Percentiles rank a stretch among this genome's conserved stretches.
Conservation (phyloP, 2,329 filamentous ascomycete species). For the Incumbomyces lentus region DNA sequence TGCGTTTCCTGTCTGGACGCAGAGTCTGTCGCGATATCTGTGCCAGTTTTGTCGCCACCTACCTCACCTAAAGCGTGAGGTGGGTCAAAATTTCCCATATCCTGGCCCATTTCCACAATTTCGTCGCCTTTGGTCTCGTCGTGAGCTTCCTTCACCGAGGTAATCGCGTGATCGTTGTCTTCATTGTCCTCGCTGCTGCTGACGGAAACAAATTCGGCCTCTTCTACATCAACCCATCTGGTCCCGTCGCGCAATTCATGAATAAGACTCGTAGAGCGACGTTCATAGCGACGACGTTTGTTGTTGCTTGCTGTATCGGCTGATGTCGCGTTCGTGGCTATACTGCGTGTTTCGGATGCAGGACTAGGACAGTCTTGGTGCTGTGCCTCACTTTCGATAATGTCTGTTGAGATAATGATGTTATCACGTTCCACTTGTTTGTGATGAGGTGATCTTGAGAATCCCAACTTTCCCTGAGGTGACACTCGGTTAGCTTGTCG, state of each 20-base stretch:
- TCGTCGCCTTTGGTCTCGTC: neutral
- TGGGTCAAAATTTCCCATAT: neutral
- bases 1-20: too few relatives aligned
- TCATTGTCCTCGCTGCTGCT: slow-evolving; percentile 2
- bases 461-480: too few relatives aligned
- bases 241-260: slow-evolving; percentile 21
- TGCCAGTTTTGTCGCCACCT: neutral
- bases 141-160: neutral
- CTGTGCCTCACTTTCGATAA: too few relatives aligned
- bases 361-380: too few relatives aligned
- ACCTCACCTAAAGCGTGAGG: neutral
- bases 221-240: slow-evolving; percentile 18
- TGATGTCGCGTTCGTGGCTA: too few relatives aligned
- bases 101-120: neutral
- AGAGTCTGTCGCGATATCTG: too few relatives aligned
- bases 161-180: neutral
- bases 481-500: too few relatives aligned
- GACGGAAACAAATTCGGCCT: slow-evolving; percentile 8
- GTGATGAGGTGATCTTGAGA: too few relatives aligned
- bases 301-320: neutral
- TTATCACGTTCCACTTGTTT: too few relatives aligned
- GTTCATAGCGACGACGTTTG: neutral
- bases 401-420: too few relatives aligned
- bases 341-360: too few relatives aligned
- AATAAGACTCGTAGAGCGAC: slow-evolving; percentile 10